Percentiles rank a stretch among this genome's conserved stretches.
phyloP scores from a whole-genome alignment of 139 green algal species.

The Volvox reticuliferus region DNA sequence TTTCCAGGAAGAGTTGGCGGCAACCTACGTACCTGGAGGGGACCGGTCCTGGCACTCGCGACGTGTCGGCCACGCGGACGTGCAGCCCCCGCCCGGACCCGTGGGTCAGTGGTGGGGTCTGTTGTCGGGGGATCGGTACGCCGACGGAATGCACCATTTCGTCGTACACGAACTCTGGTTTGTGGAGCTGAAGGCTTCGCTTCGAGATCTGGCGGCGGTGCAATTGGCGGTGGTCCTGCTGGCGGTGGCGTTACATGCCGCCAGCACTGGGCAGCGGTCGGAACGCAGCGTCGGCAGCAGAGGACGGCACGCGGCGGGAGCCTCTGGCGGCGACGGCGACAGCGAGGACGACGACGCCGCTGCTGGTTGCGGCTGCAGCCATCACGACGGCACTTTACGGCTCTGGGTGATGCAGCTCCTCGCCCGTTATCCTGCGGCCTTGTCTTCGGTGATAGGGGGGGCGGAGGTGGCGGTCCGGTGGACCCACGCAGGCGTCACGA shows the following conservation, averaged over 20 bases:
- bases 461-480: neutral
- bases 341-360: neutral
- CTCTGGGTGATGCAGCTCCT: neutral
- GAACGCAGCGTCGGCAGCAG: neutral
- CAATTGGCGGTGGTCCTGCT: slow-evolving; percentile 9
- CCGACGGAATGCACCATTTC: slow-evolving; percentile 29
- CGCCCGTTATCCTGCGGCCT: neutral
- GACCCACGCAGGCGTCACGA: neutral
- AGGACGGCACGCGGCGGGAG: neutral
- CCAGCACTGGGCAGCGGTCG: too few species aligned
- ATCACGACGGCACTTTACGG: neutral
- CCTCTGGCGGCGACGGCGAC: neutral
- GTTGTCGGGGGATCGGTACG: slow-evolving; percentile 4
- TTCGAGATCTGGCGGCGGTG: neutral
- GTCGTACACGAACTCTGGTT: slow-evolving; percentile 30
- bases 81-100: neutral
- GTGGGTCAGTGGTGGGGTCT: slow-evolving; percentile 14
- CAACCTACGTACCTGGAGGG: neutral
- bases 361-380: neutral
- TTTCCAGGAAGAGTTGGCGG: neutral
- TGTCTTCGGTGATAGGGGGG: neutral
- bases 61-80: neutral
- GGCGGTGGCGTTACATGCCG: slow-evolving; percentile 1
- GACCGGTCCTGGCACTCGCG: slow-evolving; percentile 4
- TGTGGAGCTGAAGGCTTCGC: slow-evolving; percentile 26